Base-by-base conservation (phyloP, 129 eudicot species). In the Heracleum sosnowskyi region DNA sequence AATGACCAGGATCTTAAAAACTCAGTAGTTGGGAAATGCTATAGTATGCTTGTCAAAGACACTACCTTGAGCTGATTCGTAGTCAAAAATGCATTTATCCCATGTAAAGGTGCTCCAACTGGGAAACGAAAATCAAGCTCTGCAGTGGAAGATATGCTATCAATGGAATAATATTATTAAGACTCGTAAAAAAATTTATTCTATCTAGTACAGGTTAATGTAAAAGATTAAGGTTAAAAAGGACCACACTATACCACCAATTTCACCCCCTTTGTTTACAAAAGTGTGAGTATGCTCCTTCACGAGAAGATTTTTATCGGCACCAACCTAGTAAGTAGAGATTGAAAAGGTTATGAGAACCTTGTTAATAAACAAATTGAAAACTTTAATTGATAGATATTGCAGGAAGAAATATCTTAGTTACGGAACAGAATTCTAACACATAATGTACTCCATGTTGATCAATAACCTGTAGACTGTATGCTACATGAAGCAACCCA, bases 251-350 rank as follows among this genome's bases (percentile, higher is more conserved):
- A 83, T 91, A 94, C 98, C 98, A 4, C 98, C 97, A 74, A 94
- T 84, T 81, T 88, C 96, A 78, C 98, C 98, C 80, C 97, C 97
- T 84, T 78, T 91, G 86, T 94, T 94, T 34, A 94, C 97, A 78
- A 94, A 94, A 76, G 96, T 94, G 86, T 94, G 98, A 81, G 98
- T 94, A 49, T 94, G 98, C 83, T 94, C 98, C 89, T 94, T 94
- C 81, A 94, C 98, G 57, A 94, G 97, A 62, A 94, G 89, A 86
- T 94, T 94, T 78, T 88, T 94, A 20, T 91, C 97, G 47, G 97
- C 97, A n/a, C 98, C 98, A 64, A 94, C 98, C 98, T 94, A 46
- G 69, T 29, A 81, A 79, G 62, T 31, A 66, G 29, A 60, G 33
- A 17, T 16, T 33, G 35, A 70, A 69, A 35, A 45, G 74, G 55